These are phyloP conservation scores for Spiraea crenata DNA, from an alignment of 331 rosid species.

Conservation along the genomic window DNA sequence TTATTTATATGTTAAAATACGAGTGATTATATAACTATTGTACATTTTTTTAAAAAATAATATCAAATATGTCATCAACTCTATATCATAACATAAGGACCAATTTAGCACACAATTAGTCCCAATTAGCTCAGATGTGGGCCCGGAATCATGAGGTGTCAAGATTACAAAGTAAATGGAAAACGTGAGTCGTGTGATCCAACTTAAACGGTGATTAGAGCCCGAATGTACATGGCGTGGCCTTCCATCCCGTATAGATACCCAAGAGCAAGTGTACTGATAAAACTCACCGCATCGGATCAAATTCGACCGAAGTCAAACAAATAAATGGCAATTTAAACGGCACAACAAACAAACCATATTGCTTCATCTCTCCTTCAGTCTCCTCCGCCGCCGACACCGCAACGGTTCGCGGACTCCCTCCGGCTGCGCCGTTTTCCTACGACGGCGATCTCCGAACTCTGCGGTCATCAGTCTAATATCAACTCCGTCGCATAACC, in stretches of 20 bases:
- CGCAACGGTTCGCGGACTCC: slow-evolving; percentile 36
- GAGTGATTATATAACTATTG: too few relatives aligned
- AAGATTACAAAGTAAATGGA: neutral
- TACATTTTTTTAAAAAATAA: too few relatives aligned
- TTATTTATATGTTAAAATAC: too few relatives aligned
- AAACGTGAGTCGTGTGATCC: neutral
- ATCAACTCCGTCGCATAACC: slow-evolving; percentile 8
- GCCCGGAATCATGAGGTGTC: neutral
- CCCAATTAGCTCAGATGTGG: neutral
- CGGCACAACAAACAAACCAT: slow-evolving; percentile 19
- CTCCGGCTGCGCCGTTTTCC: slow-evolving; percentile 25
- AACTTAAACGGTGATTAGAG: slow-evolving; percentile 3
- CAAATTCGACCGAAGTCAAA: slow-evolving; percentile 5
- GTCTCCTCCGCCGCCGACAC: slow-evolving; percentile 33
- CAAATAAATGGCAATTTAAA: slow-evolving; percentile 24
- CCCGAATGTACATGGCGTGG: neutral
- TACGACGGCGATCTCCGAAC: slow-evolving; percentile 25
- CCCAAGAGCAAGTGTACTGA: neutral
- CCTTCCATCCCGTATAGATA: neutral
- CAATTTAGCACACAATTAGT: too few relatives aligned
- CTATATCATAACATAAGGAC: too few relatives aligned
- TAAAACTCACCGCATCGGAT: neutral
- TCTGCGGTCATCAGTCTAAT: slow-evolving; percentile 13
- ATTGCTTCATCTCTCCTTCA: neutral
- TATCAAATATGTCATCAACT: too few relatives aligned